phyloP scores from a whole-genome alignment of 2,329 filamentous ascomycete genomes.

The Chalaropsis thielavioides region DNA sequence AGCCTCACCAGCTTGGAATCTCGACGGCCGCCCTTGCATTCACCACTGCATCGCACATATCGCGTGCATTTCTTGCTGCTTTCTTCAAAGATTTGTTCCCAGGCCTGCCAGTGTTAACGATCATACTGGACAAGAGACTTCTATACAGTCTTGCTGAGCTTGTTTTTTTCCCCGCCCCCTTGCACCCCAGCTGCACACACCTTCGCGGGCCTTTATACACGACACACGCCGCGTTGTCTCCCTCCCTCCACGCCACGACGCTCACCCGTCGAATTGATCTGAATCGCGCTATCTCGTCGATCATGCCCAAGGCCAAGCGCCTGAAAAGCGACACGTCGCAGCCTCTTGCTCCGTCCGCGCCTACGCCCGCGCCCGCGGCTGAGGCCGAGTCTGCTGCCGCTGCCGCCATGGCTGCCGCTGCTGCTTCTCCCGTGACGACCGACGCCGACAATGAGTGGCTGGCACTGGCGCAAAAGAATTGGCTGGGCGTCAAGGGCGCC shows the following conservation, averaged over 20 bases:
- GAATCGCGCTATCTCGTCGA: neutral
- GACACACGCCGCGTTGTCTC: neutral
- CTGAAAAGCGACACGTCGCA: conserved; percentile 33
- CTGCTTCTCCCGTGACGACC: conserved; percentile 51
- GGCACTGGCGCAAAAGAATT: conserved; percentile 68
- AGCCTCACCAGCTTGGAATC: conserved; percentile 11
- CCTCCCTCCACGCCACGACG: neutral
- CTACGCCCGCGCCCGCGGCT: conserved; percentile 28
- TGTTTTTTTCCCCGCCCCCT: too few species aligned
- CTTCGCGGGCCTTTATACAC: neutral
- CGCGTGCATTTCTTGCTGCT: neutral
- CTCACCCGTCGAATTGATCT: too few species aligned
- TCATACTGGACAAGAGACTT: too few species aligned
- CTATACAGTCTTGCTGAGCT: too few species aligned
- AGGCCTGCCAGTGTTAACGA: too few species aligned
- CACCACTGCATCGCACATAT: neutral
- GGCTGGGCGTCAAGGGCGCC: conserved; percentile 58
- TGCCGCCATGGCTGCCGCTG: conserved; percentile 23
- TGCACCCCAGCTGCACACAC: neutral
- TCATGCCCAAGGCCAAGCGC: conserved; percentile 46
- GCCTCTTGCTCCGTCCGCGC: conserved; percentile 16
- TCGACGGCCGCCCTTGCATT: neutral
- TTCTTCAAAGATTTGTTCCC: neutral
- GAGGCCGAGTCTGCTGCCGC: conserved; percentile 22
- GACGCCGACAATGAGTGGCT: conserved; percentile 59